Base-by-base conservation (phyloP, 2,329 filamentous ascomycete genomes). In the Exophiala phaeomuriformis region DNA sequence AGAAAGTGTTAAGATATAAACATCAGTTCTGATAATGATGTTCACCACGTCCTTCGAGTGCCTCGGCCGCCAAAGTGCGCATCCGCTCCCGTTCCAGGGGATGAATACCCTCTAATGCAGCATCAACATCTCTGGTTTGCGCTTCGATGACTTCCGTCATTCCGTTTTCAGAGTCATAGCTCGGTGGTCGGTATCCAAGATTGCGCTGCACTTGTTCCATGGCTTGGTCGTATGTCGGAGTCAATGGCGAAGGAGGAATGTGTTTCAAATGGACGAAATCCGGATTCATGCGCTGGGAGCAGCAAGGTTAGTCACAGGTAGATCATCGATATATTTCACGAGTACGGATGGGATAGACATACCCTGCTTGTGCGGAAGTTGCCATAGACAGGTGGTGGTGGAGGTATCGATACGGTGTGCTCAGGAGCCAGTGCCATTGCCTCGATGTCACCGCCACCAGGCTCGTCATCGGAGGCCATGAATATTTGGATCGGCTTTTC, bases 351-450 rank as follows among this genome's bases (percentile, higher is more conserved):
- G 10, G 7, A n/a, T 30, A 8, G 3, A 82, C 84, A 69, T 77
- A 88, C 84, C 69, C 93, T 87, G 64, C 85, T 91, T 68, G 84
- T 83, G 49, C 88, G 77, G 87, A 88, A 94, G 1, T 89, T 72
- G 0, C 90, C 90, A 66, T 95, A 95, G 1, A 88, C 88, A 0
- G 90, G 90, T 3, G 90, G 90, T 5, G 83, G 81, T 19, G 77
- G 60, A 62, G 64, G 66, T 51, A 67, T 54, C 19, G 19, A 19
- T 19, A 19, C 19, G 19, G 83, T 82, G 40, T 72, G 71, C 0
- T 77, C 5, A 27, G 71, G 54, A 80, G 76, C 47, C 60, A 55
- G 54, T 80, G 76, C 47, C 60, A 55, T 49, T 39, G 35, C 33
- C 76, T 67, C 2, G 77, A 79, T 32, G 60, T 41, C 60, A 33